These are phyloP conservation scores for Kwoniella sp. DNA, from an alignment of 768 basidiomycete species.

Conservation along the genomic window DNA sequence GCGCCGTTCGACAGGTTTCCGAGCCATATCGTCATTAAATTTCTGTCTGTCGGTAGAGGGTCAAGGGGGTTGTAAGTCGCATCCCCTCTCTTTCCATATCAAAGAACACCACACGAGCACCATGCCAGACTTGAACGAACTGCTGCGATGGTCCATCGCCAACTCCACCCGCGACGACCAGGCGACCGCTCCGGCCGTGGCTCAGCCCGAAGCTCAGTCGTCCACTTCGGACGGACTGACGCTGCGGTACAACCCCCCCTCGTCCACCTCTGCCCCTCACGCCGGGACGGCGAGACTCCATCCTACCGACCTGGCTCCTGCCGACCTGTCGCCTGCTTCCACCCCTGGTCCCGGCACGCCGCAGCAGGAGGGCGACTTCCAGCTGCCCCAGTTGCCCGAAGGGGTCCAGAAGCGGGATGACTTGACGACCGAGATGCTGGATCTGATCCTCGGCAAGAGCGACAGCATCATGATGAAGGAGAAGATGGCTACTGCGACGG, in stretches of 20 bases:
- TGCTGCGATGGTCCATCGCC: constrained; percentile 43
- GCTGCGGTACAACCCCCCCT: constrained; percentile 31
- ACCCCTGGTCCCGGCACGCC: constrained; percentile 33
- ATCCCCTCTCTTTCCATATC: too few relatives aligned
- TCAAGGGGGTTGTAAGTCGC: too few relatives aligned
- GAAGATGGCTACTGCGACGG: constrained; percentile 46
- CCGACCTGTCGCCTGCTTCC: constrained; percentile 20
- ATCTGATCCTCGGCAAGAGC: constrained; percentile 50
- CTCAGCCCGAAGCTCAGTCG: not conserved
- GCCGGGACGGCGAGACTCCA: constrained; percentile 30
- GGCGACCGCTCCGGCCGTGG: not conserved
- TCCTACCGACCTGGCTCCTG: constrained; percentile 24
- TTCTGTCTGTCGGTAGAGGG: too few relatives aligned
- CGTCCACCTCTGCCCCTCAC: constrained; percentile 1
- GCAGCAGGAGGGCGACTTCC: not conserved
- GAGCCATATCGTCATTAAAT: too few relatives aligned
- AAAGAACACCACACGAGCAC: constrained; percentile 1
- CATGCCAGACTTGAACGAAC: constrained; percentile 45
- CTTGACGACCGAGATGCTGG: constrained; percentile 44
- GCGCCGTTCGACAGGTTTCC: too few relatives aligned
- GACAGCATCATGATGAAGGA: constrained; percentile 50
- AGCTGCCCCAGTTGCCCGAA: constrained; percentile 4
- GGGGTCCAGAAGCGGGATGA: constrained; percentile 20
- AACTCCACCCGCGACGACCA: constrained; percentile 37
- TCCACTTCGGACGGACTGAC: constrained; percentile 11